Percentiles rank a stretch among this genome's conserved stretches.
These are phyloP conservation scores for Orbilia quercus DNA, from an alignment of 2,329 filamentous ascomycete species.

Conservation along the genomic window DNA sequence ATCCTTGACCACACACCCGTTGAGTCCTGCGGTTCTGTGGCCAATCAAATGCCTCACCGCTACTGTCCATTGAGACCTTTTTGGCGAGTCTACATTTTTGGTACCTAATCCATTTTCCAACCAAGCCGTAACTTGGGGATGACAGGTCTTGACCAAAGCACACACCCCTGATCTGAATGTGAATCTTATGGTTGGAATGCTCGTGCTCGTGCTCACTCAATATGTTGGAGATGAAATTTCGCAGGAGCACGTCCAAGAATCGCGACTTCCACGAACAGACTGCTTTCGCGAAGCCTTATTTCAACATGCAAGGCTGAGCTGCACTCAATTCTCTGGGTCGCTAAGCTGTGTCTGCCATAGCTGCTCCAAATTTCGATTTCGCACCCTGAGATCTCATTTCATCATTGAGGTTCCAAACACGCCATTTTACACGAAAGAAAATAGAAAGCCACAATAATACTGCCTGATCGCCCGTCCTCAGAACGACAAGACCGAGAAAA, in stretches of 20 bases:
- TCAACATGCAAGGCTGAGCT: too few species aligned
- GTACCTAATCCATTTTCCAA: not conserved
- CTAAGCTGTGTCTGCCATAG: too few species aligned
- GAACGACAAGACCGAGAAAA: not conserved
- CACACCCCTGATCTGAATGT: slow-evolving; percentile 3
- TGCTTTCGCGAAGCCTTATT: too few species aligned
- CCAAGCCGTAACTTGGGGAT: not conserved
- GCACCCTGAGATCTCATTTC: not conserved
- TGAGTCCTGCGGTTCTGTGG: slow-evolving; percentile 18
- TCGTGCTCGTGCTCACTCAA: not conserved
- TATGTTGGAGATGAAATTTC: not conserved
- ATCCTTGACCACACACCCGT: slow-evolving; percentile 6
- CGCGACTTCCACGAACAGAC: too few species aligned
- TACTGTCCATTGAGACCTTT: not conserved
- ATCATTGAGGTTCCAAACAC: not conserved
- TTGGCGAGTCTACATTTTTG: slow-evolving; percentile 3
- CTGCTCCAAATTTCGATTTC: not conserved
- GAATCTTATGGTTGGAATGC: not conserved
- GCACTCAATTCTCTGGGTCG: too few species aligned
- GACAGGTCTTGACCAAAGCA: not conserved
- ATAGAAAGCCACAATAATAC: slow-evolving; percentile 7
- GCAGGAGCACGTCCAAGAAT: too few species aligned
- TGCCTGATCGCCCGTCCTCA: not conserved
- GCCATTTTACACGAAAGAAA: slow-evolving; percentile 1
- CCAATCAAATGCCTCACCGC: slow-evolving; percentile 35